Evolutionary conservation across 1,139 yeast species (phyloP), one percentile per base, ranked within the genome.

Genomic region (Wickerhamomyces sp.): DNA sequence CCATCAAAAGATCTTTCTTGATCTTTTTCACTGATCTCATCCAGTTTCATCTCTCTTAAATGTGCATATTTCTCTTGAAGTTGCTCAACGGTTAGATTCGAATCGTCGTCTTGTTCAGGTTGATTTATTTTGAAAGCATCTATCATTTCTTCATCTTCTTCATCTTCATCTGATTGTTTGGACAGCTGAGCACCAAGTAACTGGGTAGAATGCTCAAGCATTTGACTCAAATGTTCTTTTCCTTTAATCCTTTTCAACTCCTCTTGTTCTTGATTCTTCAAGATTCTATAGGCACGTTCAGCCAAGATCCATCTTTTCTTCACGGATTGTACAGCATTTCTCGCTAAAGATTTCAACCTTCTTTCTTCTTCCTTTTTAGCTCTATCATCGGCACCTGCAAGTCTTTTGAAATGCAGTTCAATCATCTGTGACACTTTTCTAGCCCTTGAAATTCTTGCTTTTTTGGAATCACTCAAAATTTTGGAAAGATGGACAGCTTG

Each of bases 301-400:
- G 97, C 98, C 37, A 89, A 71, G 19, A 70, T 65, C 99, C 99
- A 93, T 54, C 94, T 79, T 55, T 81, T 87, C 61, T 82, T 81
- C 9, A 91, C 95, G 24, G 91, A 89, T 46, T 78, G 81, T 2
- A 85, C 80, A 0, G 94, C 86, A 37, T 78, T 70, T 47, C 88
- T 75, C 21, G 96, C 95, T 23, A 89, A 61, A 38, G 72, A 76
- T 38, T 71, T 68, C 42, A 84, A 66, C 40, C 75, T 75, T 45
- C 70, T 83, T 48, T 85, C 89, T 47, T 77, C 72, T 43, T 83
- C 91, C 43, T 77, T 75, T 15, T 72, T 72, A 41, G 78, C 73
- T 42, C 95, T 74, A 46, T 91, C 97, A 45, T 85, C 88, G 30
- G 94, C 95, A 35, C 95, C 95, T 2, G 81, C 78, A 38, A 85